Evolutionary conservation across 495 filamentous ascomycete species (phyloP).

Genomic region (Rhypophila decipiens): DNA sequence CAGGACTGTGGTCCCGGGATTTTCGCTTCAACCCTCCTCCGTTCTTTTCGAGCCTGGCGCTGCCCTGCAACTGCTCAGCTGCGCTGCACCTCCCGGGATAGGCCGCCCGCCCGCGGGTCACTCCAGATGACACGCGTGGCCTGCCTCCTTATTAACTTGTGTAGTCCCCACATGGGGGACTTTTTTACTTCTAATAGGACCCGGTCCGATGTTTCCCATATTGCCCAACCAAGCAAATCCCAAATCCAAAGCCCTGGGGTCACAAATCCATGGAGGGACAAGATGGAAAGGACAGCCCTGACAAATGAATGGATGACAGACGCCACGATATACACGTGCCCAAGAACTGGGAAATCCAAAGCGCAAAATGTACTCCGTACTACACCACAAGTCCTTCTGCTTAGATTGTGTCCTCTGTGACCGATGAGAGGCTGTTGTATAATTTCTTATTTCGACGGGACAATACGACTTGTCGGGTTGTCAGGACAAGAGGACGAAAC

Average conservation of each 20-base stretch:
- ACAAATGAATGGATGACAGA: not conserved
- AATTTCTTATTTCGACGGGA: not conserved
- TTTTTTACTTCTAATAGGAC: no score
- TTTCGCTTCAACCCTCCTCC: no score
- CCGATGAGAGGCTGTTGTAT: not conserved
- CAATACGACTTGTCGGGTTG: not conserved
- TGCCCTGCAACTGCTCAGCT: no score
- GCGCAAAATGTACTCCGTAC: not conserved
- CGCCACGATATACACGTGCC: not conserved
- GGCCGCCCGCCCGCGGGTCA: not conserved
- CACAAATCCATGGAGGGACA: no score
- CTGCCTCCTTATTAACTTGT: not conserved
- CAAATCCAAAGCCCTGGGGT: not conserved
- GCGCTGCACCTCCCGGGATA: not conserved
- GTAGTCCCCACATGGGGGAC: no score
- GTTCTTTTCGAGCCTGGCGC: no score
- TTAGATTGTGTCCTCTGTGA: not conserved
- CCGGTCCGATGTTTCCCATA: no score
- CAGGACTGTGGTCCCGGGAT: constrained; percentile 19
- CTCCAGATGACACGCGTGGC: not conserved
- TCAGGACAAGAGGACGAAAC: not conserved
- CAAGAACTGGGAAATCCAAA: not conserved
- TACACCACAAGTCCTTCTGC: not conserved
- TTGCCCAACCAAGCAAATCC: not conserved
- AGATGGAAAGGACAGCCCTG: no score